Evolutionary conservation across 257 asterid species (phyloP), one percentile per base, ranked within the genome.

Genomic region (Capsicum pubescens): DNA sequence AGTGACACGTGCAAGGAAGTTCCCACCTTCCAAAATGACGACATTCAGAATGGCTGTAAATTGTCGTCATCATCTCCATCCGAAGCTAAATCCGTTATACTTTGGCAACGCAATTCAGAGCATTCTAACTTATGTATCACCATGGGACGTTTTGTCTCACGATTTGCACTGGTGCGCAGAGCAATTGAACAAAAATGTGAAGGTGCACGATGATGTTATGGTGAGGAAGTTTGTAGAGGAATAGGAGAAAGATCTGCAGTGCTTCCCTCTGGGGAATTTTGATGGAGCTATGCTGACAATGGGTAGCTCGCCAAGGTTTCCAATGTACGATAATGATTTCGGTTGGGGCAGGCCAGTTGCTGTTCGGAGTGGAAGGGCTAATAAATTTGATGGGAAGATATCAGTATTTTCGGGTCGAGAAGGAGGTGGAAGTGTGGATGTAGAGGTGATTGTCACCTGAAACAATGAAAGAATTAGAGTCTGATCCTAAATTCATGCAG

Each of bases 81-180:
- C 94, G 70, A 87, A 89, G 85, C 89, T 92, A 12, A 86, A 89
- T 14, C 86, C 93, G 16, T 55, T 90, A 35, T 92, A 92, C 82
- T 92, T 92, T 81, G 94, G 95, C 2, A 91, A 92, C 87, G 94
- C 95, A 7, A 92, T 91, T 17, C 95, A 92, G 88, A 91, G 95
- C 88, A 74, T 84, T 14, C 91, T 91, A 7, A 92, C 94, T 1
- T 60, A 79, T 64, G 92, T 90, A 12, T 6, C 82, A 35, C 91
- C 91, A 2, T 89, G 92, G 1, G 91, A 90, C 17, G 90, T 91
- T 61, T 48, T 89, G 84, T 85, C 54, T 2, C 78, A 79, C 4
- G 89, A 84, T 39, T 42, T 90, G 7, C 84, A 71, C 66, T 90
- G 95, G 93, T 91, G 95, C 84, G 93, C 95, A 55, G 87, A 86